Conservation (phyloP, 2,329 filamentous ascomycete species). For the Verticillium nonalfalfae region DNA sequence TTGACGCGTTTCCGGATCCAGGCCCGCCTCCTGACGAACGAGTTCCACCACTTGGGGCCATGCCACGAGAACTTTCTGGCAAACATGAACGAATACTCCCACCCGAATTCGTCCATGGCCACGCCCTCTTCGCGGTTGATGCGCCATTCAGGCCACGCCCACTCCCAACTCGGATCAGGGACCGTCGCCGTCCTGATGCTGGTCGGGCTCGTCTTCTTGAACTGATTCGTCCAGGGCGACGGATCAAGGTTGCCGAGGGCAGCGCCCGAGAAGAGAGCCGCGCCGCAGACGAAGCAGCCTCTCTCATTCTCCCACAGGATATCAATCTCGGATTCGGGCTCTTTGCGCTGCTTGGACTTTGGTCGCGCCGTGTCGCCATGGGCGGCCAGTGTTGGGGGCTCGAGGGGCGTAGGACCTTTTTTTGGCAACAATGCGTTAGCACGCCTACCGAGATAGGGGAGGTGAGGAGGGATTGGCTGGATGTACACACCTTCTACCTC, state of each 20-base stretch:
- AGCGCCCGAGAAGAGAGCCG: constrained; percentile 80
- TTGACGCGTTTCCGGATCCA: constrained; percentile 81
- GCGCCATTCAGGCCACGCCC: constrained; percentile 66
- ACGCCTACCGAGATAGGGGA: neutral
- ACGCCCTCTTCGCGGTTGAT: constrained; percentile 68
- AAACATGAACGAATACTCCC: constrained; percentile 95
- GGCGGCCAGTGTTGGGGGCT: neutral
- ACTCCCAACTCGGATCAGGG: constrained; percentile 92
- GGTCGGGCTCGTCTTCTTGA: constrained; percentile 53
- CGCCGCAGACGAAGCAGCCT: constrained; percentile 81
- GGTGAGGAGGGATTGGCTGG: neutral
- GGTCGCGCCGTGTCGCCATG: neutral
- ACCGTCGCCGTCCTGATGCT: constrained; percentile 81
- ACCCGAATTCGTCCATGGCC: constrained; percentile 71
- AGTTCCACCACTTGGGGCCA: constrained; percentile 85
- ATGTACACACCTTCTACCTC: constrained; percentile 8
- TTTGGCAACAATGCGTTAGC: neutral
- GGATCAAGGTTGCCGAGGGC: constrained; percentile 85
- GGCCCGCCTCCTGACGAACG: constrained; percentile 81
- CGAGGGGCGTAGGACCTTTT: constrained; percentile 1
- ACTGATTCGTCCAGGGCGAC: constrained; percentile 74
- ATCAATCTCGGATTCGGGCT: constrained; percentile 62
- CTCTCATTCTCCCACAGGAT: constrained; percentile 94
- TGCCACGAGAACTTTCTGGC: constrained; percentile 75
- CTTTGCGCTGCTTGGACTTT: neutral